phyloP scores from a whole-genome alignment of 345 rosid species.

The Hibiscus mutabilis region DNA sequence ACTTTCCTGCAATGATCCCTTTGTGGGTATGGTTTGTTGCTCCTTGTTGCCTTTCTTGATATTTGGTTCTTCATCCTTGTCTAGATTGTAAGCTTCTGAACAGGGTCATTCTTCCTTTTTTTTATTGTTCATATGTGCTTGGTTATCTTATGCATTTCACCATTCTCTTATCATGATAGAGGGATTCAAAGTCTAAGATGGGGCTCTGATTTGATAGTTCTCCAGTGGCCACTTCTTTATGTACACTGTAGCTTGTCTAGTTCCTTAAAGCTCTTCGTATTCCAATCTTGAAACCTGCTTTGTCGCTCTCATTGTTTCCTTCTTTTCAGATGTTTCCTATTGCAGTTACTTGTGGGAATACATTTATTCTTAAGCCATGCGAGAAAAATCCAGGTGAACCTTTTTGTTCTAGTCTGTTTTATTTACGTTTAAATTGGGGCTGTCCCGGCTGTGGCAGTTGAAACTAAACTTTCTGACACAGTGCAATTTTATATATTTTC shows the following conservation, averaged over 20 bases:
- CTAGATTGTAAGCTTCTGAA: not conserved
- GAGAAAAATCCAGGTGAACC: conserved; percentile 35
- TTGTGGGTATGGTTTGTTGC: conserved; percentile 33
- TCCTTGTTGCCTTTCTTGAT: conserved; percentile 12
- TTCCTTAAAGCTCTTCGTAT: not conserved
- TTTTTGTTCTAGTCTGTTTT: not conserved
- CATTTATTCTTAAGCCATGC: conserved; percentile 39
- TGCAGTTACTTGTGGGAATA: conserved; percentile 40
- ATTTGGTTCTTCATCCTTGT: not conserved
- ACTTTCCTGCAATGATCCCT: conserved; percentile 32
- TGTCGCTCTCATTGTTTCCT: not conserved
- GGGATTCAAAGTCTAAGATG: not conserved
- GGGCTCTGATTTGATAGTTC: not conserved
- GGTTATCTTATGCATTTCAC: not conserved
- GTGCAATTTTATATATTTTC: not conserved
- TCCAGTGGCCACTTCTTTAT: not conserved
- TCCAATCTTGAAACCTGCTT: not conserved
- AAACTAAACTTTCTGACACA: not conserved
- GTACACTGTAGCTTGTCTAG: conserved; percentile 2
- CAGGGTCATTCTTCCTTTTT: not conserved
- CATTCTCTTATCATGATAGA: not conserved
- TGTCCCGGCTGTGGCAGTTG: not conserved
- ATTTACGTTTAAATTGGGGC: not conserved
- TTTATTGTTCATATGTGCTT: not conserved
- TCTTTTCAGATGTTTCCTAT: conserved; percentile 37